Conservation (phyloP, 164 flowering plant species). For the Hamamelis virginiana region DNA sequence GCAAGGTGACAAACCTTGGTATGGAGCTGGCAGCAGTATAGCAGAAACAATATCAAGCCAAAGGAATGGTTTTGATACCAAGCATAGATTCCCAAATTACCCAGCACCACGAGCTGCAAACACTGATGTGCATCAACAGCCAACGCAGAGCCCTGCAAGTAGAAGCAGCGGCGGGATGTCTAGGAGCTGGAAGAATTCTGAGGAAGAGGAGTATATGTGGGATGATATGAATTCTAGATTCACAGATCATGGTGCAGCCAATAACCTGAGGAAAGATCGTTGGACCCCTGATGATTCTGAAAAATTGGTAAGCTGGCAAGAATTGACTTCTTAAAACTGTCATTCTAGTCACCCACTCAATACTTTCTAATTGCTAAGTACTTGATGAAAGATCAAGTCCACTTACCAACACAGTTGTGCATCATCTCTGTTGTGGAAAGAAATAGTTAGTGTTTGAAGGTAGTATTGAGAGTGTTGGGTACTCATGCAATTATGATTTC, state of each 20-base stretch:
- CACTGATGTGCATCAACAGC: constrained; percentile 28
- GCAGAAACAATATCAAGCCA: constrained; percentile 40
- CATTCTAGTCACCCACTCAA: background rate
- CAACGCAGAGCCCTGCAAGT: constrained; percentile 20
- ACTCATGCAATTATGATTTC: too few species aligned
- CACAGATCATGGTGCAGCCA: constrained; percentile 38
- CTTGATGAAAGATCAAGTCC: background rate
- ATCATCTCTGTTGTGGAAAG: too few species aligned
- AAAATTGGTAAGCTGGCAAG: constrained; percentile 39
- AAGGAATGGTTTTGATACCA: constrained; percentile 48
- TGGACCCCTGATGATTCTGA: constrained; percentile 51
- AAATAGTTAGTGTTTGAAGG: too few species aligned
- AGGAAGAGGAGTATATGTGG: constrained; percentile 94
- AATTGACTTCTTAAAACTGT: background rate
- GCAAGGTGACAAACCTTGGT: constrained; percentile 47
- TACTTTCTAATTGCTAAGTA: background rate
- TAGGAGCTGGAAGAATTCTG: constrained; percentile 84
- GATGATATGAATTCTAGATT: constrained; percentile 62
- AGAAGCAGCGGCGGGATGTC: constrained; percentile 37
- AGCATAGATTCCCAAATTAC: constrained; percentile 39
- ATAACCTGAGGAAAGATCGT: constrained; percentile 39
- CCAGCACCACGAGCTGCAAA: constrained; percentile 30
- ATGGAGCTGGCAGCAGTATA: constrained; percentile 35
- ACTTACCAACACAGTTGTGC: background rate
- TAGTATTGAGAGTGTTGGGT: too few species aligned